Conservation (phyloP, 2,329 filamentous ascomycete genomes). For the Neospermospora avenae region DNA sequence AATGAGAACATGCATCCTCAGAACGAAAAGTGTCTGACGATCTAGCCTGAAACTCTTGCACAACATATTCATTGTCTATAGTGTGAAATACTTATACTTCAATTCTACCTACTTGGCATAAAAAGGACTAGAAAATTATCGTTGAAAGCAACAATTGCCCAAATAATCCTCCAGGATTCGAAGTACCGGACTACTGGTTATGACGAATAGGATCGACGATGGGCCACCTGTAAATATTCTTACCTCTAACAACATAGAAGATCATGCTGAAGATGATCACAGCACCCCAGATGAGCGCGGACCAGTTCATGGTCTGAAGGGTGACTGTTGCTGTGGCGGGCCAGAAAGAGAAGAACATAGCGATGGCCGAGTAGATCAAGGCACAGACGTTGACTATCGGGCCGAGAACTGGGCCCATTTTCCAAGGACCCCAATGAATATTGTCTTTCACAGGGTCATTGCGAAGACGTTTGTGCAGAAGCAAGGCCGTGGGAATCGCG, state of each 20-base stretch:
- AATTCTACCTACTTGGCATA: too few relatives aligned
- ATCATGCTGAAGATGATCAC: slow-evolving; percentile 44
- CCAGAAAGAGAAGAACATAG: slow-evolving; percentile 49
- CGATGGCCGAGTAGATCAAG: slow-evolving; percentile 34
- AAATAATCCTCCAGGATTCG: not conserved
- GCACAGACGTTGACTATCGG: slow-evolving; percentile 19
- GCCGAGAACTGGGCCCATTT: slow-evolving; percentile 25
- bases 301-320: slow-evolving; percentile 46
- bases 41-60: too few relatives aligned
- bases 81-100: too few relatives aligned
- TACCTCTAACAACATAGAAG: slow-evolving; percentile 45
- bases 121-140: too few relatives aligned
- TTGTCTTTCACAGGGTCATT: slow-evolving; percentile 22
- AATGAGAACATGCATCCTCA: too few relatives aligned
- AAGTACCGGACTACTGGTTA: slow-evolving; percentile 11
- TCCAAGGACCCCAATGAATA: slow-evolving; percentile 25
- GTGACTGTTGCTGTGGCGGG: slow-evolving; percentile 16
- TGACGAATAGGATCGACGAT: slow-evolving; percentile 28
- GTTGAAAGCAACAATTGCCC: not conserved
- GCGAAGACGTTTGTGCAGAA: slow-evolving; percentile 41
- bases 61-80: too few relatives aligned
- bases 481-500: slow-evolving; percentile 38
- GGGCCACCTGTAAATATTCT: slow-evolving; percentile 46
- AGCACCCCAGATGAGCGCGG: slow-evolving; percentile 42
- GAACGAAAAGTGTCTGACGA: too few relatives aligned